Evolutionary conservation across 2,329 filamentous ascomycete species (phyloP).

Genomic region (Diaporthe ampelina): DNA sequence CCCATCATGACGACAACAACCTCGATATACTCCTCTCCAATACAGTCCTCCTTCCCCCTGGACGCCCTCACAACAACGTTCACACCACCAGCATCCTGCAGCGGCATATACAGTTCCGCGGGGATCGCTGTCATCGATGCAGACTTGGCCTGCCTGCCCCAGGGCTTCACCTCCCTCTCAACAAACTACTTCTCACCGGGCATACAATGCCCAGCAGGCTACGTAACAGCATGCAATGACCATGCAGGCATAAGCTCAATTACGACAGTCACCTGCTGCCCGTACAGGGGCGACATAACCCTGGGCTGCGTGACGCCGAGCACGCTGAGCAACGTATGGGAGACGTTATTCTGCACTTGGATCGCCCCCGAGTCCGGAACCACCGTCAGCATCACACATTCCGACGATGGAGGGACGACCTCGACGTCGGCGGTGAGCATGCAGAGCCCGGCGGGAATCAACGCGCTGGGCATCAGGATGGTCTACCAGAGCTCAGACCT

Average conservation of each 20-base stretch:
- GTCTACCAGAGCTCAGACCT: slow-evolving; percentile 51
- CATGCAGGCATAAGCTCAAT: slow-evolving; percentile 46
- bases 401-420: slow-evolving; percentile 43
- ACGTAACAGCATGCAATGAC: slow-evolving; percentile 50
- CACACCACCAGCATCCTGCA: slow-evolving; percentile 30
- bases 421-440: slow-evolving; percentile 45
- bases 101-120: slow-evolving; percentile 24
- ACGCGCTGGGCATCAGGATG: slow-evolving; percentile 54
- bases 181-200: slow-evolving; percentile 39
- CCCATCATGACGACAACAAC: slow-evolving; percentile 31
- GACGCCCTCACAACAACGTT: slow-evolving; percentile 37
- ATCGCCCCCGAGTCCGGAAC: slow-evolving; percentile 47
- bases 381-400: slow-evolving; percentile 47
- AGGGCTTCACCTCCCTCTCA: slow-evolving; percentile 30
- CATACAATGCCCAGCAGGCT: slow-evolving; percentile 41
- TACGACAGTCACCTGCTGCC: slow-evolving; percentile 55
- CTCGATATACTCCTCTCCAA: slow-evolving; percentile 4
- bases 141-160: slow-evolving; percentile 34
- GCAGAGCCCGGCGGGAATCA: slow-evolving; percentile 47
- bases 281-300: slow-evolving; percentile 45
- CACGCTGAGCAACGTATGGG: slow-evolving; percentile 45
- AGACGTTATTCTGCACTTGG: slow-evolving; percentile 52
- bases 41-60: slow-evolving; percentile 28
- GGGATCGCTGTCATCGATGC: slow-evolving; percentile 25
- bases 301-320: slow-evolving; percentile 49